phyloP scores from a whole-genome alignment of 129 eudicot genomes.

The Dittrichia graveolens region DNA sequence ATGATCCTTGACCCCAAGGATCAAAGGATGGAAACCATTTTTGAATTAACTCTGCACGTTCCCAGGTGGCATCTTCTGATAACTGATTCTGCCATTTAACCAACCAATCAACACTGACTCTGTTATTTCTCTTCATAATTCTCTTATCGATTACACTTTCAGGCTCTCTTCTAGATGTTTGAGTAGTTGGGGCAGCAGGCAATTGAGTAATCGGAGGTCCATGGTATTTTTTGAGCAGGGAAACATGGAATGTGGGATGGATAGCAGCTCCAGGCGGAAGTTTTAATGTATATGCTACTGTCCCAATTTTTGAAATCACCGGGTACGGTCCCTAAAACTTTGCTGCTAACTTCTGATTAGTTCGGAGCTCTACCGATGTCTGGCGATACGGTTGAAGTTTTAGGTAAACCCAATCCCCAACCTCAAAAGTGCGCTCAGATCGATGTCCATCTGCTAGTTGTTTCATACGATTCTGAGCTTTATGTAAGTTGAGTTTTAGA shows the following conservation, averaged over 20 bases:
- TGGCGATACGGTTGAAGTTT: not conserved
- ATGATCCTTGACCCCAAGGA: no score
- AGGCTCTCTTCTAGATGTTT: not conserved
- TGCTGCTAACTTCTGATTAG: not conserved
- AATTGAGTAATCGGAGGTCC: not conserved
- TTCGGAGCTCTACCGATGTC: not conserved
- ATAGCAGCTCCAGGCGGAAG: not conserved
- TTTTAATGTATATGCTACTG: not conserved
- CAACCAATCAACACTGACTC: not conserved
- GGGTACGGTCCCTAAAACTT: not conserved
- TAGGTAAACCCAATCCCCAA: not conserved
- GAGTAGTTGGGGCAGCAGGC: rapidly evolving
- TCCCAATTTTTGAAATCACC: not conserved
- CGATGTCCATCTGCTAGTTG: not conserved
- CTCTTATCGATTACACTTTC: not conserved
- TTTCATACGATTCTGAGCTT: not conserved
- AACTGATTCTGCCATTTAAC: not conserved
- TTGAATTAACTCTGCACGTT: not conserved
- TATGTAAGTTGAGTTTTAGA: not conserved
- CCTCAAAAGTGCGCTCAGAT: not conserved
- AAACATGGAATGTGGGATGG: not conserved
- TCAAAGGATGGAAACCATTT: not conserved
- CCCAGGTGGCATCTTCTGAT: not conserved
- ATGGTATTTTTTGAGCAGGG: not conserved
- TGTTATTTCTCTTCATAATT: not conserved